Evolutionary conservation across 1,284 basidiomycete genomes (phyloP), one percentile per base, ranked within the genome.

Genomic region (Mrakiaceae sp.): DNA sequence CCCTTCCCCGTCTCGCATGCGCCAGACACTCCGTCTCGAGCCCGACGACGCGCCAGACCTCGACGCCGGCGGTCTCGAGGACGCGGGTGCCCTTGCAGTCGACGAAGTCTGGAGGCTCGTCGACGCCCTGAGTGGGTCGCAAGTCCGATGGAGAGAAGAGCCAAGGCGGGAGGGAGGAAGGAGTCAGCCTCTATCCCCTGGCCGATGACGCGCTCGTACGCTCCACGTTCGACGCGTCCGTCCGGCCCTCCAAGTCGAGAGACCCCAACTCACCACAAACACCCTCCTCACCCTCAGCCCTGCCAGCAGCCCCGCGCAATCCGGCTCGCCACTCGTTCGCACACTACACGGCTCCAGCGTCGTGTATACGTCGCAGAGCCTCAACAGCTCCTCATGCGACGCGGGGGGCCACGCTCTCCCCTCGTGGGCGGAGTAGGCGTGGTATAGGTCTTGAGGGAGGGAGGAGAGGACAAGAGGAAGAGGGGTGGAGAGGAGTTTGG

Each of bases 321-420:
- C 86, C 0, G 84, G 77, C 48, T 96, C 81, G 1, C 94, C 93
- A 0, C 90, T 94, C 9, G 91, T 87, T 63, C 96, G 82, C 44
- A 89, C 77, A 3, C 91, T 95, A 74, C 96, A 99, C 10, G 96
- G 96, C 74, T 99, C 96, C 81, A 99, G 85, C 0, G 95, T 98
- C 0, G 94, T 96, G 73, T 95, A 98, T 61, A 66, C 92, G 48
- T 66, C 64, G 10, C 53, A 48, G 2, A n/a, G 12, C 39, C 48
- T 48, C 10, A 66, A 43, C 2, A 62, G 50, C 12, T 62, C 64
- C 52, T 58, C 60, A 43, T 58, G 49, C 12, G 62, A 49, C 62
- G 27, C 27, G 27, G 27, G 27, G 27, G 27, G 27, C 27, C 27
- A 27, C 27, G 27, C 27, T 27, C 2, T 27, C 27, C 27, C 27